Percentiles rank a stretch among this genome's conserved stretches.
These are phyloP conservation scores for Parachlorella kessleri DNA, from an alignment of 139 green algal species.

Conservation along the genomic window DNA sequence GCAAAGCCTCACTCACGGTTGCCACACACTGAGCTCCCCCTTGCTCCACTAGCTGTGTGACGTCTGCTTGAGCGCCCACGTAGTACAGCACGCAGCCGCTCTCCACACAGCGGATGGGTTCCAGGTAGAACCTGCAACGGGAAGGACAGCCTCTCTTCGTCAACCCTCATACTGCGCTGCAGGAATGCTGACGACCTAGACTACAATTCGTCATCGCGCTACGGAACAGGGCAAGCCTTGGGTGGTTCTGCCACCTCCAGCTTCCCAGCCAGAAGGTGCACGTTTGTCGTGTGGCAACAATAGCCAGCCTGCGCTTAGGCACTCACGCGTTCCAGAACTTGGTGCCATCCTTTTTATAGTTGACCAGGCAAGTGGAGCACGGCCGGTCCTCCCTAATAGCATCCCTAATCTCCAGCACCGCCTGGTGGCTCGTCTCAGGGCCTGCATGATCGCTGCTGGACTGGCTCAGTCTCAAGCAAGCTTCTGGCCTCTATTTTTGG, in stretches of 20 bases:
- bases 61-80: conserved; percentile 75
- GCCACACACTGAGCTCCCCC: background rate
- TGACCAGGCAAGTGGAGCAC: conserved; percentile 57
- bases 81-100: background rate
- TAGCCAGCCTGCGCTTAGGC: no score
- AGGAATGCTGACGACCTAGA: no score
- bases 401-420: conserved; percentile 50
- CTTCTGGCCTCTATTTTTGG: no score
- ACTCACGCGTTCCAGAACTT: conserved; percentile 51
- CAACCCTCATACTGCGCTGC: no score
- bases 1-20: no score
- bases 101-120: background rate
- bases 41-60: conserved; percentile 39
- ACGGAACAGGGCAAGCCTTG: no score
- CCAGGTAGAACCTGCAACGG: background rate
- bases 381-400: conserved; percentile 49
- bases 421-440: conserved; percentile 20
- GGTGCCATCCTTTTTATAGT: conserved; percentile 60
- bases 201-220: no score
- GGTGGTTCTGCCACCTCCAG: no score
- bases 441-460: no score
- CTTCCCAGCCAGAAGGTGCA: no score
- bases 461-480: no score
- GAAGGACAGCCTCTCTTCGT: no score
- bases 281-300: background rate